Base-by-base conservation (phyloP, 139 green algal species). In the Mychonastes homosphaera region DNA sequence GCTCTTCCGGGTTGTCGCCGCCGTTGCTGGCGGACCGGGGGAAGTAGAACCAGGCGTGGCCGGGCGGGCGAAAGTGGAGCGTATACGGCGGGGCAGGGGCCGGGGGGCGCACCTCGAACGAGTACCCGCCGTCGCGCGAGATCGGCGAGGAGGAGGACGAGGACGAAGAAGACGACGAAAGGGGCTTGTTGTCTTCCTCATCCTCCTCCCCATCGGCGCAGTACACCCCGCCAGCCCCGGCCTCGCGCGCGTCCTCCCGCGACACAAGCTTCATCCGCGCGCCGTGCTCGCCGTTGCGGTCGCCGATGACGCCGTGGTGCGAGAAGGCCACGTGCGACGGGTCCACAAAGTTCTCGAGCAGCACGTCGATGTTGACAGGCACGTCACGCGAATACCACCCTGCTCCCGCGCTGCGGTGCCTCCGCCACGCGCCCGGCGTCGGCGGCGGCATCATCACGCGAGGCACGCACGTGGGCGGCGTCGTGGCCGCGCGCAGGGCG, bases 321-420 rank as follows among this genome's bases (percentile, higher is more conserved):
- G 78, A 63, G 33, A 81, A 86, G 16, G 80, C 71, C 3, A 90
- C 81, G 34, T 90, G 82, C 0, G 53, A 59, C 9, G 80, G 82
- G 65, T 89, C 82, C 33, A 79, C 1, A 32, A 87, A 0, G 54
- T 88, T 89, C 62, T 89, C 82, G n/a, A 77, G 18, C 23, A 88
- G 53, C 3, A 56, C 66, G 46, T 79, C 53, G 18, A 50, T 65
- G 18, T 56, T 64, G 39, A 76, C 69, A 7, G 65, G 75, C 35
- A 76, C 18, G 39, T 80, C 76, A n/a, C n/a, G n/a, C n/a, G n/a
- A n/a, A n/a, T n/a, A n/a, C n/a, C n/a, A n/a, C n/a, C n/a, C n/a
- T n/a, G n/a, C n/a, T n/a, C n/a, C n/a, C n/a, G n/a, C n/a, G n/a
- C n/a, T n/a, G n/a, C n/a, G n/a, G n/a, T n/a, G n/a, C n/a, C n/a